phyloP scores from a whole-genome alignment of 257 asterid species.

The Przewalskia tangutica region DNA sequence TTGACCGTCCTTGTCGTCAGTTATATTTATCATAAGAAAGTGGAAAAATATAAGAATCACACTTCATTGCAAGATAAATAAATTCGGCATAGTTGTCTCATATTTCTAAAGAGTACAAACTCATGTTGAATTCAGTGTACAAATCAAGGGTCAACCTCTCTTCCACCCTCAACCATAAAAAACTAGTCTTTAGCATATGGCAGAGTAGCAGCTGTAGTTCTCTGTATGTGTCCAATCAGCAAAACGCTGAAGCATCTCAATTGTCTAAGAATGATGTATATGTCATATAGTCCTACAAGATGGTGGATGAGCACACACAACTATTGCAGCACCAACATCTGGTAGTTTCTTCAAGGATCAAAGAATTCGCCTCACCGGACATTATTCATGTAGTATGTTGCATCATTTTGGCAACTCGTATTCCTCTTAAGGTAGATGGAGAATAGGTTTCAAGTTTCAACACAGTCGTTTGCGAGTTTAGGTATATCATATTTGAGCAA shows the following conservation, averaged over 20 bases:
- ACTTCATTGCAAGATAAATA: neutral
- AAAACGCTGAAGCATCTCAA: neutral
- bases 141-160: neutral
- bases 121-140: neutral
- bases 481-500: conserved; percentile 39
- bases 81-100: neutral
- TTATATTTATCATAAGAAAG: neutral
- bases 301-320: too few relatives aligned
- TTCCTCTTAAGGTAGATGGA: neutral
- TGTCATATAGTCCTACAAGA: too few relatives aligned
- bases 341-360: neutral
- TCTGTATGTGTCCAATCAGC: neutral
- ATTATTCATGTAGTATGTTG: neutral
- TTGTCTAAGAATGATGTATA: neutral
- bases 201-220: neutral
- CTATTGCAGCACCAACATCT: too few relatives aligned
- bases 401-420: neutral
- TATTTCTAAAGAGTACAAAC: neutral
- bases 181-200: neutral
- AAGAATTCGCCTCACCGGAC: neutral
- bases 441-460: neutral
- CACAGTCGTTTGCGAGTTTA: neutral
- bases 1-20: too few relatives aligned
- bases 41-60: neutral
- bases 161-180: neutral